phyloP scores from a whole-genome alignment of 139 green algal species.

The Pleodorina starrii region DNA sequence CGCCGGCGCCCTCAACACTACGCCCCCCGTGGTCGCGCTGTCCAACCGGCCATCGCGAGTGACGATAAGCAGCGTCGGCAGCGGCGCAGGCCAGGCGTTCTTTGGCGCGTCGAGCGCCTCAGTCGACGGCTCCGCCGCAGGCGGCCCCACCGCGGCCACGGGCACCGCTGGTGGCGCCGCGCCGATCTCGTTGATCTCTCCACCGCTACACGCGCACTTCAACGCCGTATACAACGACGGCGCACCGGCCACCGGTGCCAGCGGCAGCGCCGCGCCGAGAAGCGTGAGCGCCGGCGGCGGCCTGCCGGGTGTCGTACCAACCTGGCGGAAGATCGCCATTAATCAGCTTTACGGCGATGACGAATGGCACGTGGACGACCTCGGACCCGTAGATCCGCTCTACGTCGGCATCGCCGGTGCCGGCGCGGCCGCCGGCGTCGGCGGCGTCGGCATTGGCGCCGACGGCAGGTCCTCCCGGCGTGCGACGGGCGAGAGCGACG shows the following conservation, averaged over 20 bases:
- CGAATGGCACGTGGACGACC: neutral
- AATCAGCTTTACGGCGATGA: conserved; percentile 27
- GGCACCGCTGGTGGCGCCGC: neutral
- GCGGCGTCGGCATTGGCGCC: neutral
- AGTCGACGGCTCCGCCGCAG: neutral
- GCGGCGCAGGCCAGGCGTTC: neutral
- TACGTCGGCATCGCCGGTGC: conserved; percentile 13
- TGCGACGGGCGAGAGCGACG: neutral
- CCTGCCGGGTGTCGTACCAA: conserved; percentile 37
- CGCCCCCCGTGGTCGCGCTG: no score
- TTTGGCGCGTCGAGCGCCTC: neutral
- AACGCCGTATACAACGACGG: neutral
- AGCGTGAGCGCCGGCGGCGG: neutral
- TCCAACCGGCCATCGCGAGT: neutral
- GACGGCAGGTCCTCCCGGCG: neutral
- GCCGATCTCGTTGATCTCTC: neutral
- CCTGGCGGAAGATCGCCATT: conserved; percentile 37
- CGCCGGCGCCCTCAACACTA: neutral
- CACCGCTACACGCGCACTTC: neutral
- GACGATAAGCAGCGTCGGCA: conserved; percentile 3
- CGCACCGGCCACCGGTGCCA: neutral
- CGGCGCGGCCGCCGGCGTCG: neutral
- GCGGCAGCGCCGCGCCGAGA: neutral
- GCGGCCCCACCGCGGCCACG: neutral
- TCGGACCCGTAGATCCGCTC: neutral